Evolutionary conservation across 331 rosid genomes (phyloP).

Genomic region (Acacia pycnantha): DNA sequence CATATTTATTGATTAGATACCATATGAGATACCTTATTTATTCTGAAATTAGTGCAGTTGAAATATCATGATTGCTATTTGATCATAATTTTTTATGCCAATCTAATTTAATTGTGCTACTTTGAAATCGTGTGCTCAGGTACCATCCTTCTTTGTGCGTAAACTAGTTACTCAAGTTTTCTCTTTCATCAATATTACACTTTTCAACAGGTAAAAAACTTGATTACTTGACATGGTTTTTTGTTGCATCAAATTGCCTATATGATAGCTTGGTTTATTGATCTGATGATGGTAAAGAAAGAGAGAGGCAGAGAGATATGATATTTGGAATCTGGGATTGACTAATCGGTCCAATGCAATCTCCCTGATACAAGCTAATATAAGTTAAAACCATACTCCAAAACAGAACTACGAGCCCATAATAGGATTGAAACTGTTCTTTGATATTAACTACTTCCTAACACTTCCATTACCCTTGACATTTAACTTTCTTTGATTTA

Average conservation of each 20-base stretch:
- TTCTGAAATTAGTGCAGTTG: not conserved
- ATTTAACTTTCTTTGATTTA: constrained; percentile 20
- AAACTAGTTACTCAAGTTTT: constrained; percentile 91
- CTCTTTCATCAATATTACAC: constrained; percentile 91
- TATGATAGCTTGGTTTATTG: constrained; percentile 12
- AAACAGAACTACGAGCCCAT: not conserved
- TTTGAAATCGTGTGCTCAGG: constrained; percentile 47
- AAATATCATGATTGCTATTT: not conserved
- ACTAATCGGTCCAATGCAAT: not conserved
- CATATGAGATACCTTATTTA: no score
- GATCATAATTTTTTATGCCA: not conserved
- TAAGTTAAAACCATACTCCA: not conserved
- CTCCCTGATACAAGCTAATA: not conserved
- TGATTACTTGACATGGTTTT: not conserved
- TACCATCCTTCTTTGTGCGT: constrained; percentile 95
- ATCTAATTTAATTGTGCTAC: not conserved
- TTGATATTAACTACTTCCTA: not conserved
- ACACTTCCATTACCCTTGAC: not conserved
- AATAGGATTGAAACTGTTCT: not conserved
- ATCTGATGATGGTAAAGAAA: not conserved
- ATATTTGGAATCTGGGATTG: not conserved
- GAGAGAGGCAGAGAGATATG: not conserved
- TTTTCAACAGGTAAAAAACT: constrained; percentile 83
- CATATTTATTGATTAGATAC: no score
- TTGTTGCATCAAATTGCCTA: constrained; percentile 9